phyloP scores from a whole-genome alignment of 495 filamentous ascomycete species.

The Penicillium maclennaniae region DNA sequence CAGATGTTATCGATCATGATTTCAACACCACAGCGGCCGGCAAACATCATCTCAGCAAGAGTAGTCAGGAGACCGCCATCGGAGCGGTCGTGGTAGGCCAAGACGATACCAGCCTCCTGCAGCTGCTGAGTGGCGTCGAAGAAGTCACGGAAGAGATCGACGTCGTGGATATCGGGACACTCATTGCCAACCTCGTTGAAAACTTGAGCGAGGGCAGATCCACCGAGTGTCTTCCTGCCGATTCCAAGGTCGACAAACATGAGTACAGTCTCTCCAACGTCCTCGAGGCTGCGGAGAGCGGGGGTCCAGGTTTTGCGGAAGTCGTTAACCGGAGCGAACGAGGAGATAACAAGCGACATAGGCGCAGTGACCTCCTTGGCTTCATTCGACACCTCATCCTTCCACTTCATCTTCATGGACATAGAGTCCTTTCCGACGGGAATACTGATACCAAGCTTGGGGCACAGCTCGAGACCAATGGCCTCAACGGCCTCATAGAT shows the following conservation, averaged over 20 bases:
- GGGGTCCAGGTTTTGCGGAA: conserved; percentile 90
- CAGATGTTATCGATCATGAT: conserved; percentile 75
- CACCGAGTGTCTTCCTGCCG: conserved; percentile 75
- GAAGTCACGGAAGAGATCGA: conserved; percentile 80
- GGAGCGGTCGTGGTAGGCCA: conserved; percentile 92
- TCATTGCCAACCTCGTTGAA: conserved; percentile 83
- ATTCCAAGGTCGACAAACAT: conserved; percentile 87
- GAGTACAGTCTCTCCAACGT: conserved; percentile 84
- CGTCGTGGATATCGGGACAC: conserved; percentile 78
- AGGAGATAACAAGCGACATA: conserved; percentile 82
- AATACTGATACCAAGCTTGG: conserved; percentile 81
- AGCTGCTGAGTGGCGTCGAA: conserved; percentile 85
- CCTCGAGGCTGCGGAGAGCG: conserved; percentile 72
- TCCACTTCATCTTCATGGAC: conserved; percentile 98
- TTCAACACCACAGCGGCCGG: conserved; percentile 84
- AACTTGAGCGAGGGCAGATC: conserved; percentile 88
- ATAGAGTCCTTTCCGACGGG: conserved; percentile 98
- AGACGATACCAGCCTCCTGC: conserved; percentile 80
- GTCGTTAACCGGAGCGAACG: conserved; percentile 79
- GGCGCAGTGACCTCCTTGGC: conserved; percentile 87
- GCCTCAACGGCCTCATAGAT: conserved; percentile 94
- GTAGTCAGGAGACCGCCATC: conserved; percentile 93
- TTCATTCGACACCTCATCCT: conserved; percentile 61
- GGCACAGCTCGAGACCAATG: conserved; percentile 83
- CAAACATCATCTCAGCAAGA: conserved; percentile 96